Percentiles rank a stretch among this genome's conserved stretches.
Evolutionary conservation across 495 filamentous ascomycete genomes (phyloP).

Genomic region (Penicillium mononematosum): DNA sequence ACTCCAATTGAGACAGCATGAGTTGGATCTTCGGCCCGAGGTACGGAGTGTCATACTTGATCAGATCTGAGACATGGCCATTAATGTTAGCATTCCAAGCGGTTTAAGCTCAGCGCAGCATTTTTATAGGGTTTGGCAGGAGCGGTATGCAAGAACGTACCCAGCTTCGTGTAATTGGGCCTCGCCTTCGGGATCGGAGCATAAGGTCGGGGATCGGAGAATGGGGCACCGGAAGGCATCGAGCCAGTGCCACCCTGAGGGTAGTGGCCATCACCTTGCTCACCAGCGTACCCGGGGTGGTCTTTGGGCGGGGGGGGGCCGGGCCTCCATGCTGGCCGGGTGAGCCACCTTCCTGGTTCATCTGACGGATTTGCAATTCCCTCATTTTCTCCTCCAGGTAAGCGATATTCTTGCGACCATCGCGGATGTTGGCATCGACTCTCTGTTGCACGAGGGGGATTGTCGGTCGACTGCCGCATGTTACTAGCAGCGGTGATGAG

Average conservation of each 20-base stretch:
- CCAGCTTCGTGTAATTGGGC: conserved; percentile 93
- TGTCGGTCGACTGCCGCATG: conserved; percentile 94
- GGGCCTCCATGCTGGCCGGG: conserved; percentile 44
- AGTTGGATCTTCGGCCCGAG: conserved; percentile 97
- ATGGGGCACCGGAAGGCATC: conserved; percentile 84
- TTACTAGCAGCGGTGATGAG: conserved; percentile 90
- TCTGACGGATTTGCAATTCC: conserved; percentile 79
- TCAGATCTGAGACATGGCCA: conserved; percentile 67
- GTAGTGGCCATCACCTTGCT: conserved; percentile 50
- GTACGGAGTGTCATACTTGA: conserved; percentile 96
- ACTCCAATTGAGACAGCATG: conserved; percentile 98
- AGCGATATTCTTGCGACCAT: conserved; percentile 85
- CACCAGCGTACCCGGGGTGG: conserved; percentile 47
- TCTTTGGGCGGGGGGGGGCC: conserved; percentile 67
- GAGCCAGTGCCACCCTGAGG: conserved; percentile 60
- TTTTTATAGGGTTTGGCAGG: not conserved
- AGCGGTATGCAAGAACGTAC: conserved; percentile 49
- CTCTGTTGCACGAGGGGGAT: conserved; percentile 81
- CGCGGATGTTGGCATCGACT: conserved; percentile 88
- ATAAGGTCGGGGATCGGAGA: conserved; percentile 67
- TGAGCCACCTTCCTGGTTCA: conserved; percentile 55
- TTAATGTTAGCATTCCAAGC: conserved; percentile 18
- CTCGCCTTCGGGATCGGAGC: conserved; percentile 68
- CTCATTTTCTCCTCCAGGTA: conserved; percentile 89
- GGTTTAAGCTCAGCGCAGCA: conserved; percentile 5